Conservation (phyloP, 2,329 filamentous ascomycete genomes). For the Cladophialophora psammophila region DNA sequence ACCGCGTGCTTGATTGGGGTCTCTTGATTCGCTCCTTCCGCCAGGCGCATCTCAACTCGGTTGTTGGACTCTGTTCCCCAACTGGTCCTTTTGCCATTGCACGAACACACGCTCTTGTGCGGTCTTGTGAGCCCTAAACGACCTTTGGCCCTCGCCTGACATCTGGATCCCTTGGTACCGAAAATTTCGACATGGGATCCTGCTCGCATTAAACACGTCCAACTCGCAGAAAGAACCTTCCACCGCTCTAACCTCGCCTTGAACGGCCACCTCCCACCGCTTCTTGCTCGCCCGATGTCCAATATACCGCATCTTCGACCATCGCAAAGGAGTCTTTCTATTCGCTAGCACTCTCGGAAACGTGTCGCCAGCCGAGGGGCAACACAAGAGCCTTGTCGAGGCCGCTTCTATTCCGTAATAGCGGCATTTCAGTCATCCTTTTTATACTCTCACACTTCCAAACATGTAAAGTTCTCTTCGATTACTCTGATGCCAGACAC, state of each 20-base stretch:
- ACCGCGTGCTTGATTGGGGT: constrained; percentile 32
- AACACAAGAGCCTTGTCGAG: constrained; percentile 16
- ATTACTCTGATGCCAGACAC: constrained; percentile 18
- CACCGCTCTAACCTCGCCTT: constrained; percentile 8
- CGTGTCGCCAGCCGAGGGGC: neutral
- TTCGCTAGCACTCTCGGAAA: constrained; percentile 20
- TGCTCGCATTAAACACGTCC: constrained; percentile 25
- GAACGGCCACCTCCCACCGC: constrained; percentile 22
- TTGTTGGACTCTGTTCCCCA: constrained; percentile 13
- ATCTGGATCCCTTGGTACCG: constrained; percentile 21
- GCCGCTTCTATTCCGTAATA: constrained; percentile 14
- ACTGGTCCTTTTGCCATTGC: constrained; percentile 11
- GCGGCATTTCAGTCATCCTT: constrained; percentile 10
- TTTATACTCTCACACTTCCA: constrained; percentile 14
- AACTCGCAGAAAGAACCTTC: constrained; percentile 6
- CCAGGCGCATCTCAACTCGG: constrained; percentile 23
- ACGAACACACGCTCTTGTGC: constrained; percentile 11
- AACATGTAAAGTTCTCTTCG: constrained; percentile 38
- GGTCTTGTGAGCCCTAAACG: constrained; percentile 18
- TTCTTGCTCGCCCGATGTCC: constrained; percentile 27
- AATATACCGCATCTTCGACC: constrained; percentile 15
- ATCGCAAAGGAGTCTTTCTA: constrained; percentile 17
- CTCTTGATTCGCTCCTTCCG: constrained; percentile 31
- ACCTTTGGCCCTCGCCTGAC: constrained; percentile 1
- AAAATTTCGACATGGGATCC: constrained; percentile 33